Percentiles rank a stretch among this genome's conserved stretches.
Conservation (phyloP, 225 moss, liverwort and hornwort genomes). For the Sphagnum contortum region DNA sequence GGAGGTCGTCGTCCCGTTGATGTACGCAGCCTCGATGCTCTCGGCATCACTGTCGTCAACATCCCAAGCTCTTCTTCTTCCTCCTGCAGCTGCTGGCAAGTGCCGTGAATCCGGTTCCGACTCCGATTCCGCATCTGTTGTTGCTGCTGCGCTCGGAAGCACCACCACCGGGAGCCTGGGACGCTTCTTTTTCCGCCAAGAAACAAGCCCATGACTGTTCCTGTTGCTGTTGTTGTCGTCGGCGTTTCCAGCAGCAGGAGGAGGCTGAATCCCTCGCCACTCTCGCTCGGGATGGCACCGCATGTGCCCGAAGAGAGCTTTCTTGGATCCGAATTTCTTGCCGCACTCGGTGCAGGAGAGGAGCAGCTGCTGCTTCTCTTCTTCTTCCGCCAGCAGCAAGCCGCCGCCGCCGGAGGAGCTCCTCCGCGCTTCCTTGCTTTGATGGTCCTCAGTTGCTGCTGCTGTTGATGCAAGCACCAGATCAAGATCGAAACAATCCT, state of each 20-base stretch:
- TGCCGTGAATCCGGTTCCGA: slow-evolving; percentile 15
- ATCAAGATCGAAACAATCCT: slow-evolving; percentile 47
- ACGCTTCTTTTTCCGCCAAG: slow-evolving; percentile 52
- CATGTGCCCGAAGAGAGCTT: slow-evolving; percentile 97
- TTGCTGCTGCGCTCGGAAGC: slow-evolving; percentile 34
- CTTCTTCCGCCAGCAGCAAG: too few relatives aligned
- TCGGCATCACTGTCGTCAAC: slow-evolving; percentile 91
- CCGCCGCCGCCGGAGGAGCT: slow-evolving; percentile 69
- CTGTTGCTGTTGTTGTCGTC: too few relatives aligned
- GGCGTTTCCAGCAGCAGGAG: slow-evolving; percentile 17
- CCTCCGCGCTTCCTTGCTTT: too few relatives aligned
- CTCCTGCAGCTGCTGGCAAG: too few relatives aligned
- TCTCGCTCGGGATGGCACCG: slow-evolving; percentile 93
- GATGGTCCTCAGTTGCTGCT: too few relatives aligned
- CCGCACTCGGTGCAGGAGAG: slow-evolving; percentile 71
- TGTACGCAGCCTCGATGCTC: slow-evolving; percentile 84
- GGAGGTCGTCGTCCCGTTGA: too few relatives aligned
- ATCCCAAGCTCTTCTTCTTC: too few relatives aligned
- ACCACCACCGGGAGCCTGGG: slow-evolving; percentile 11
- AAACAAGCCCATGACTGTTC: too few relatives aligned
- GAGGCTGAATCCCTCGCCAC: slow-evolving; percentile 92
- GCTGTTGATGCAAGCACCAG: slow-evolving; percentile 44
- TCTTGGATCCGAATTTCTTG: slow-evolving; percentile 82
- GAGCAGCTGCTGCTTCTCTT: slow-evolving; percentile 31
- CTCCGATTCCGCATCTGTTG: slow-evolving; percentile 21